Base-by-base conservation (phyloP, 164 flowering plant species). In the Magnolia officinalis region DNA sequence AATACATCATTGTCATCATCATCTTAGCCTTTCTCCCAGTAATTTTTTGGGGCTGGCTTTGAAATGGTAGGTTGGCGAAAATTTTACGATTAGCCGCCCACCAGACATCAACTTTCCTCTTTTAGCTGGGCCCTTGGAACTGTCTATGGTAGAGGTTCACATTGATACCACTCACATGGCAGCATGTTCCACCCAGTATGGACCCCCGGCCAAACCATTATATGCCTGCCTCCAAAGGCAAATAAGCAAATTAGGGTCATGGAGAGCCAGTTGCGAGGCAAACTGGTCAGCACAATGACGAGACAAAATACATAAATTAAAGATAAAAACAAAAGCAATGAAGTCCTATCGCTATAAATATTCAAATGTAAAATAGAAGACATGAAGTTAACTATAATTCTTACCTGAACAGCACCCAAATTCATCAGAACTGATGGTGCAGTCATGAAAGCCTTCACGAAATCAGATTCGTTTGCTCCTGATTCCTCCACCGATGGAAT, bases 361-460 rank as follows among this genome's bases (percentile, higher is more conserved):
- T 55, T 24, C 66, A 61, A 19, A 29, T 64, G 50, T 7, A 67
- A 8, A 59, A 37, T 37, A 13, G 24, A 67, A 67, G 58, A 66
- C 8, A 63, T n/a, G 9, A 50, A 70, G 18, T 37, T n/a, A 10
- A 59, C 0, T 37, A 49, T 37, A 18, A 37, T 51, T 31, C 91
- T 89, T 85, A 90, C 96, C 84, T 77, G 83, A 71, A 89, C 79
- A 66, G 84, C 87, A 10, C 85, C 78, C 26, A 75, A 73, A 83
- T 85, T 85, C 85, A 72, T 80, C 75, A 87, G 70, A 50, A 86
- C 86, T 23, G 89, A 84, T 78, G 95, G 92, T 71, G 87, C 90
- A 67, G 83, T 87, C 82, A 80, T 77, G 51, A 88, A 78, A 76
- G 91, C 93, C 63, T 83, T 90, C 70, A 79, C 31, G n/a, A 78